A percentile compares a stretch with the other conserved stretches of the same genome.
Evolutionary conservation across 2,329 filamentous ascomycete genomes (phyloP).

Genomic region (Botryotinia convoluta): DNA sequence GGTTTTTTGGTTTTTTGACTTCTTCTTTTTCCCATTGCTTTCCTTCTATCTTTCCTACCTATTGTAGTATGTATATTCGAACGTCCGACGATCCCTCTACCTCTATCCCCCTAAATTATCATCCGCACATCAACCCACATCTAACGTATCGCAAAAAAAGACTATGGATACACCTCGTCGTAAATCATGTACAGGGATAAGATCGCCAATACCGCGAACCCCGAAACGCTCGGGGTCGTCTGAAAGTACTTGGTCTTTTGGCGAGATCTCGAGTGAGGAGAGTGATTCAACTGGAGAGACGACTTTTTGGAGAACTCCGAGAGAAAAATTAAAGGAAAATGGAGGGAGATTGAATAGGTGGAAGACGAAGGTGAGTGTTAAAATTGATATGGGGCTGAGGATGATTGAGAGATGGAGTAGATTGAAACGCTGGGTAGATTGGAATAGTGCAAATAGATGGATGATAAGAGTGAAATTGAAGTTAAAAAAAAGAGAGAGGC

Average conservation of each 20-base stretch:
- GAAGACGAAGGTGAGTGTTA: background rate
- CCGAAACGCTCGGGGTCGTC: background rate
- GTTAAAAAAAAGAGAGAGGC: background rate
- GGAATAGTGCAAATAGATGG: background rate
- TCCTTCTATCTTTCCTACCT: background rate
- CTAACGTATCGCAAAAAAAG: background rate
- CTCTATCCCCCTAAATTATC: background rate
- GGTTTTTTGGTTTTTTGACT: background rate
- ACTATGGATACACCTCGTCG: slow-evolving; percentile 1
- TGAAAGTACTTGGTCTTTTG: background rate
- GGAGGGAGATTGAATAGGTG: background rate
- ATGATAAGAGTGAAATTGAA: background rate
- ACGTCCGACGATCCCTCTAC: background rate
- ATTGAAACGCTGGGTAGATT: background rate
- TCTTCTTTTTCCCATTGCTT: background rate
- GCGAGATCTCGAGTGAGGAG: background rate
- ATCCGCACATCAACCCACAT: background rate
- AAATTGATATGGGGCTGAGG: background rate
- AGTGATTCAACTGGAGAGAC: background rate
- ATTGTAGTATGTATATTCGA: background rate
- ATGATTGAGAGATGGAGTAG: background rate
- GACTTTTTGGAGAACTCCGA: slow-evolving; percentile 3
- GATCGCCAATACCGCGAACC: background rate
- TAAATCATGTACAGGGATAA: background rate
- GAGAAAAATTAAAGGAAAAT: background rate